Percentiles rank a stretch among this genome's conserved stretches.
These are phyloP conservation scores for Coprinopsis sp. DNA, from an alignment of 768 basidiomycete species.

Conservation along the genomic window DNA sequence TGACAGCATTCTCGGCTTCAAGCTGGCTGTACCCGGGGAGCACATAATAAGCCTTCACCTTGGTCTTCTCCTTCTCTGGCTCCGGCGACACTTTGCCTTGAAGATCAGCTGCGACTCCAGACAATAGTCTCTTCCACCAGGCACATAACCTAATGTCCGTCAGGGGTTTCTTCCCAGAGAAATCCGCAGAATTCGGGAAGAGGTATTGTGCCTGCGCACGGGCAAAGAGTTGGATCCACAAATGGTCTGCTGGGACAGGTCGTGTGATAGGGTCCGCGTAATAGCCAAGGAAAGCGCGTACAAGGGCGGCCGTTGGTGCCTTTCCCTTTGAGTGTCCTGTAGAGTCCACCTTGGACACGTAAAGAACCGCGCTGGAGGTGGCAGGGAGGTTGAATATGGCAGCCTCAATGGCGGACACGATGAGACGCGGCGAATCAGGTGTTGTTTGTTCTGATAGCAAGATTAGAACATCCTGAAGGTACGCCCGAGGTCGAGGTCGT, in stretches of 20 bases:
- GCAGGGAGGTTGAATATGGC: conserved; percentile 68
- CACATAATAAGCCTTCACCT: conserved; percentile 46
- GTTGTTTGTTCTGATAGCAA: conserved; percentile 59
- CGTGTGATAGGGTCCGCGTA: conserved; percentile 62
- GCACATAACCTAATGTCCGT: conserved; percentile 75
- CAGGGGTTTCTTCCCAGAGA: conserved; percentile 63
- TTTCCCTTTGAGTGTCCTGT: conserved; percentile 69
- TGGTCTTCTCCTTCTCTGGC: conserved; percentile 14
- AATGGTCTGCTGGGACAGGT: conserved; percentile 47
- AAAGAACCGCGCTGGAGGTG: conserved; percentile 68
- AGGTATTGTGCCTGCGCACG: conserved; percentile 88
- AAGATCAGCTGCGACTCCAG: conserved; percentile 46
- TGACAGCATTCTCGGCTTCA: conserved; percentile 62
- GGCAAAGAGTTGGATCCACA: conserved; percentile 89
- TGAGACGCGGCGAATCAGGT: conserved; percentile 41
- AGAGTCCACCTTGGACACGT: conserved; percentile 92
- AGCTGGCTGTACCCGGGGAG: conserved; percentile 65
- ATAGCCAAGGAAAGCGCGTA: conserved; percentile 58
- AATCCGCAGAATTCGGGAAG: conserved; percentile 83
- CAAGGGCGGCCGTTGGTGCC: conserved; percentile 66
- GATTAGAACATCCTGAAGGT: conserved; percentile 73
- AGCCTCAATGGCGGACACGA: conserved; percentile 80
- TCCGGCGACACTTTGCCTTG: conserved; percentile 10
- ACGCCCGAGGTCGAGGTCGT: conserved; percentile 56
- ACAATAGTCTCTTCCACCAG: conserved; percentile 88